Percentiles rank a stretch among this genome's conserved stretches.
These are phyloP conservation scores for Vinca major DNA, from an alignment of 305 asterid genomes.

Conservation along the genomic window DNA sequence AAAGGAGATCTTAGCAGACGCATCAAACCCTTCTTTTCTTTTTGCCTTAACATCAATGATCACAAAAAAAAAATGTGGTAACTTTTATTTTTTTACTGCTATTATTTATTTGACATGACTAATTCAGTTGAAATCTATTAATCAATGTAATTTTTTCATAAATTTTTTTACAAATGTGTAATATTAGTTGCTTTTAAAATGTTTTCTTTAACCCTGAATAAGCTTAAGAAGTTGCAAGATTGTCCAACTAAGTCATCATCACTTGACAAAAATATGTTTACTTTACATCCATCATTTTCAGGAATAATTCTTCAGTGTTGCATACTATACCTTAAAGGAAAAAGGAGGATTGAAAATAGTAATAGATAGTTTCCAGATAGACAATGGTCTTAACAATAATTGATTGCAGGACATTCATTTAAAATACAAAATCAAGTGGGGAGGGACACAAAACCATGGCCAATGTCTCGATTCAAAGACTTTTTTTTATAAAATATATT, in stretches of 20 bases:
- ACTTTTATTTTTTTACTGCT: too few species aligned
- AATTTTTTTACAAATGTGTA: too few species aligned
- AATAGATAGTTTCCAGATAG: conserved; percentile 3
- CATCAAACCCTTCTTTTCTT: not conserved
- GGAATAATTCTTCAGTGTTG: not conserved
- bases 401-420: conserved; percentile 20
- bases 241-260: too few species aligned
- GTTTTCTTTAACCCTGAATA: too few species aligned
- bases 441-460: conserved; percentile 34
- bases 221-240: too few species aligned
- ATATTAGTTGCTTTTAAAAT: too few species aligned
- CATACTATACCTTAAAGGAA: not conserved
- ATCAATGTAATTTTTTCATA: too few species aligned
- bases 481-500: conserved; percentile 2
- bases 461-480: conserved; percentile 16
- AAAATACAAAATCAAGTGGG: conserved; percentile 38
- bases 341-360: too few species aligned
- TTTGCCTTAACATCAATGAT: conserved; percentile 8
- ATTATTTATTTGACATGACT: too few species aligned
- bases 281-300: conserved; percentile 8
- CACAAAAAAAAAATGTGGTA: conserved; percentile 6
- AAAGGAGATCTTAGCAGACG: not conserved
- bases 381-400: conserved; percentile 27
- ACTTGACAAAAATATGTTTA: not conserved
- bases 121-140: too few species aligned